A percentile compares a stretch with the other conserved stretches of the same genome.
These are phyloP conservation scores for Globisporangium barbulae DNA, from an alignment of 352 stramenopile species.

Conservation along the genomic window DNA sequence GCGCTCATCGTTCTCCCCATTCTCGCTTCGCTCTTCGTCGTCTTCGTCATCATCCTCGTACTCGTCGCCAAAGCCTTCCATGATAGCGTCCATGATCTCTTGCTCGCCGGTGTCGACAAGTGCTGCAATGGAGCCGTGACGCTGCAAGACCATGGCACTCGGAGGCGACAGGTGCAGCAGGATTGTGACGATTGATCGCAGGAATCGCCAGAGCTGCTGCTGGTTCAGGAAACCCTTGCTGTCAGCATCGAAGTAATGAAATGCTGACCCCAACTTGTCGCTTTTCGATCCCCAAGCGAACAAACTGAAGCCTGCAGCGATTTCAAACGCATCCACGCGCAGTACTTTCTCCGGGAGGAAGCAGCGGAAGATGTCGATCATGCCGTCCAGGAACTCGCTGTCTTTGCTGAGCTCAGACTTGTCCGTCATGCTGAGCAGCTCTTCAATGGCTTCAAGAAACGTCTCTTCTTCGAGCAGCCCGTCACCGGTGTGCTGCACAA, in stretches of 20 bases:
- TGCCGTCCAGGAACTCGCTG: conserved; percentile 69
- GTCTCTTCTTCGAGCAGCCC: conserved; percentile 81
- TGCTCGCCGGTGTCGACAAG: conserved; percentile 75
- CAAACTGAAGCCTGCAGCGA: conserved; percentile 77
- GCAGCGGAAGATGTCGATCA: conserved; percentile 71
- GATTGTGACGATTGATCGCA: conserved; percentile 77
- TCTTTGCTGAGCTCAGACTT: conserved; percentile 69
- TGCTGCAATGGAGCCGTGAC: conserved; percentile 63
- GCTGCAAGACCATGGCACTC: conserved; percentile 42
- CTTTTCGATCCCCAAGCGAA: conserved; percentile 85
- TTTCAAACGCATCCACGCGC: conserved; percentile 79
- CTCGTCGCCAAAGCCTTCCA: conserved; percentile 43
- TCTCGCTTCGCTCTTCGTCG: conserved; percentile 26
- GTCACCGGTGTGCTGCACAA: conserved; percentile 82
- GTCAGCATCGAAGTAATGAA: conserved; percentile 85
- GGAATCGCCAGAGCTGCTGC: conserved; percentile 80
- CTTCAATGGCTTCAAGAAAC: conserved; percentile 76
- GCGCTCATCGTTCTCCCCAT: conserved; percentile 13
- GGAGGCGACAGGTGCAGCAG: conserved; percentile 74
- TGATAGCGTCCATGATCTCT: conserved; percentile 77
- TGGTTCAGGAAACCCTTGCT: conserved; percentile 76
- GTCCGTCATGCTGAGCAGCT: conserved; percentile 77
- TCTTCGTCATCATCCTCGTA: conserved; percentile 35
- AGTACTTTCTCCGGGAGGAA: conserved; percentile 64
- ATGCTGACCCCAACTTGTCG: conserved; percentile 78